Base-by-base conservation (phyloP, 1,284 basidiomycete genomes). In the Cerioporus squamosus region DNA sequence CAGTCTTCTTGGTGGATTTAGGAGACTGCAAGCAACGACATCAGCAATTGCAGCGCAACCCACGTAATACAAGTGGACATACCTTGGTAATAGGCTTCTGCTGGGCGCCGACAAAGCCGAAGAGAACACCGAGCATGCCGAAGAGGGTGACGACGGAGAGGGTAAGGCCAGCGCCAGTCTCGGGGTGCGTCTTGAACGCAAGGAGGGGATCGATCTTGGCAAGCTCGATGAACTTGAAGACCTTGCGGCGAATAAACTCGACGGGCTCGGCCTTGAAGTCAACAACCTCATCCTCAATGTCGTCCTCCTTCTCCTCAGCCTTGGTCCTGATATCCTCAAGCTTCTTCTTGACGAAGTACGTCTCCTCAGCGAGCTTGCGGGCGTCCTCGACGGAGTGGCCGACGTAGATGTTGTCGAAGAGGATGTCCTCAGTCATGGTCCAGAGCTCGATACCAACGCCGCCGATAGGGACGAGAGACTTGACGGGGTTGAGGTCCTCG, bases 341-440 rank as follows among this genome's bases (percentile, higher is more conserved):
- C 36, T 79, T 73, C 66, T 88, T 86, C 86, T 96, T 97, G 76
- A 95, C 73, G 65, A 86, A 84, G 77, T 89, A 97, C 15, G 94
- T 93, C 77, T 95, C 92, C 44, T 82, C 78, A 60, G 94, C 93
- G 67, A 98, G 79, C 15, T 79, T 76, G 75, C 90, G 87, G 66
- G 95, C 95, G 64, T 96, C 92, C 48, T 86, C 85, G 58, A 85
- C 74, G 31, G 94, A 95, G 81, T 95, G 89, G 60, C 95, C 95
- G 62, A 98, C 77, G 80, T 94, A 98, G 71, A 98, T 87, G 83
- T 97, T 95, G 79, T 94, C 88, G 75, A 95, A 97, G 68, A 97
- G 85, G 68, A 97, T 97, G 73, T 96, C 93, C 77, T 97, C 95
- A 48, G 94, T 96, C 96, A 98, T 98, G 56, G 95, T 96, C 95